These are phyloP conservation scores for Podaxis rugospora DNA, from an alignment of 768 basidiomycete species.

Conservation along the genomic window DNA sequence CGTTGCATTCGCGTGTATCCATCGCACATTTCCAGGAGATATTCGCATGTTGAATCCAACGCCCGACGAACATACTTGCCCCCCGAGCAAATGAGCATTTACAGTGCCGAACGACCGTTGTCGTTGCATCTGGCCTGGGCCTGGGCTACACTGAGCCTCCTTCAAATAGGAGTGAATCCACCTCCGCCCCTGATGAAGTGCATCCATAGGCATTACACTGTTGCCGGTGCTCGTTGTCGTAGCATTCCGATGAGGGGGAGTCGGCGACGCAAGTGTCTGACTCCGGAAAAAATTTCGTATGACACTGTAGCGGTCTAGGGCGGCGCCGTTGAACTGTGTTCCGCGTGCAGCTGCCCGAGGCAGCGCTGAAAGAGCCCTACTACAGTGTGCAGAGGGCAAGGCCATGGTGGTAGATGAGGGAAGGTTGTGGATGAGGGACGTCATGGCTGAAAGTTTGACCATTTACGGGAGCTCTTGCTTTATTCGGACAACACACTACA, in stretches of 20 bases:
- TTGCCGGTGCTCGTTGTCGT: constrained; percentile 5
- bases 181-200: not conserved
- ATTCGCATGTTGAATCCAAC: not conserved
- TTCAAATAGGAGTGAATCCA: not conserved
- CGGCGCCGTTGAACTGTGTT: not conserved
- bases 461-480: not conserved
- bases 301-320: constrained; percentile 51
- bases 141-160: not conserved
- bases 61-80: not conserved
- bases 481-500: not conserved
- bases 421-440: not conserved
- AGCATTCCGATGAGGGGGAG: constrained; percentile 8
- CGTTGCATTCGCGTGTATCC: not conserved
- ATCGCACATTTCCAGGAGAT: not conserved
- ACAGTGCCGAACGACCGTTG: not conserved
- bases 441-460: not conserved
- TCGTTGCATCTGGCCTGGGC: not conserved
- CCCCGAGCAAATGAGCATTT: not conserved
- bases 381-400: not conserved
- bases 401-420: not conserved
- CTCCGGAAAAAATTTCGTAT: constrained; percentile 56
- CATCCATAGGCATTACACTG: not conserved
- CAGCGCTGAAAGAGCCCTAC: not conserved
- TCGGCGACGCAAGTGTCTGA: constrained; percentile 22
- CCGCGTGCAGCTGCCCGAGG: not conserved